phyloP scores from a whole-genome alignment of 495 filamentous ascomycete species.

The Podospora didyma region DNA sequence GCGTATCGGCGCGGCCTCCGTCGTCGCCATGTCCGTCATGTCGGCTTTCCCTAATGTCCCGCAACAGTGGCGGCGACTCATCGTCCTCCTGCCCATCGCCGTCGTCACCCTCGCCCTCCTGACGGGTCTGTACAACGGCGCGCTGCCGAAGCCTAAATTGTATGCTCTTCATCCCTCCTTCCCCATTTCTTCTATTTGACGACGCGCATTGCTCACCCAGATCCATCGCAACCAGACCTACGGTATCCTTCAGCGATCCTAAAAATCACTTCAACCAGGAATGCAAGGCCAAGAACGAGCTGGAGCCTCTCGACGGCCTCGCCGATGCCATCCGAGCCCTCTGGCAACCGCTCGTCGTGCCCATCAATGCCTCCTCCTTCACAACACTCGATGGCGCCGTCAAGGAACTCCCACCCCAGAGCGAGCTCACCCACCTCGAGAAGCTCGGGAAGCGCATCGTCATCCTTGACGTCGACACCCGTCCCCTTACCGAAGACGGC shows the following conservation, averaged over 20 bases:
- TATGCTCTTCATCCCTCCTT: conserved; percentile 3
- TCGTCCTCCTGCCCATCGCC: conserved; percentile 15
- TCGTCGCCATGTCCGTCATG: conserved; percentile 10
- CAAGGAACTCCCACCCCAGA: conserved; percentile 18
- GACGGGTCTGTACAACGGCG: conserved; percentile 16
- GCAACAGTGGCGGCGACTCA: conserved; percentile 21
- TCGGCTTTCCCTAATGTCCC: conserved; percentile 15
- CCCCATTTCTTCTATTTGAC: background rate
- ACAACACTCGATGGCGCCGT: conserved; percentile 19
- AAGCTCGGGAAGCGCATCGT: conserved; percentile 32
- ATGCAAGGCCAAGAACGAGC: background rate
- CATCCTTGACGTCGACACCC: conserved; percentile 41
- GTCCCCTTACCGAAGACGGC: conserved; percentile 23
- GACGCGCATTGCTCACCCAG: background rate
- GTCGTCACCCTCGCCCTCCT: conserved; percentile 12
- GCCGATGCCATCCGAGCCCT: conserved; percentile 21
- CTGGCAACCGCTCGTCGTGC: conserved; percentile 22
- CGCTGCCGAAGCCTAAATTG: conserved; percentile 15
- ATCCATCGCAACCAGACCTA: conserved; percentile 11
- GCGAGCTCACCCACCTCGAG: conserved; percentile 19
- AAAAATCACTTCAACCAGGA: background rate
- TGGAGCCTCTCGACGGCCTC: conserved; percentile 11
- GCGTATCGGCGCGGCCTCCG: background rate
- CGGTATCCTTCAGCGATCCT: conserved; percentile 11
- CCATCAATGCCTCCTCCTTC: conserved; percentile 22